Evolutionary conservation across 2,329 filamentous ascomycete genomes (phyloP).

Genomic region (Dactylonectria estremocensis): DNA sequence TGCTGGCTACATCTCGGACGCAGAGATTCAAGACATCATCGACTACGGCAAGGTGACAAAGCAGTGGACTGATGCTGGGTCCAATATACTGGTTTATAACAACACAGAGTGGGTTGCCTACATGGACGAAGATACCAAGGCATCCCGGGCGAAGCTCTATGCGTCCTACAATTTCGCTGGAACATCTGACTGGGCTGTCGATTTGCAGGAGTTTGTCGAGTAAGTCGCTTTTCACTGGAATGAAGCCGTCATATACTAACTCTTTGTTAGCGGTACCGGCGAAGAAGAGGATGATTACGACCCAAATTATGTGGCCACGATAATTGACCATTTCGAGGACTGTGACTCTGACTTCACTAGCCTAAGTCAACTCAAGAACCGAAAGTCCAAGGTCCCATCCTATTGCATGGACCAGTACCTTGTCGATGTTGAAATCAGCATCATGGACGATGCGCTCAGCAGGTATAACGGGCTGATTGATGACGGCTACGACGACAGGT

Average conservation of each 20-base stretch:
- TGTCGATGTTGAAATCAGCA: slow-evolving; percentile 24
- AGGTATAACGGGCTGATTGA: slow-evolving; percentile 32
- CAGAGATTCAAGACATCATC: slow-evolving; percentile 46
- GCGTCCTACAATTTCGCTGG: slow-evolving; percentile 43
- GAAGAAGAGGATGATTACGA: slow-evolving; percentile 11
- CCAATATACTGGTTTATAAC: slow-evolving; percentile 41
- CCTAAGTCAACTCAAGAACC: slow-evolving; percentile 36
- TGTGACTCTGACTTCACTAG: slow-evolving; percentile 41
- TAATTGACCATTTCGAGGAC: not conserved
- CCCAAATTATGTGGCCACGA: slow-evolving; percentile 2
- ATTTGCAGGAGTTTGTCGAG: slow-evolving; percentile 34
- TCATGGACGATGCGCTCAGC: slow-evolving; percentile 26
- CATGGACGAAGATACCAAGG: slow-evolving; percentile 43
- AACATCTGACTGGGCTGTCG: slow-evolving; percentile 46
- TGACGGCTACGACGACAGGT: slow-evolving; percentile 34
- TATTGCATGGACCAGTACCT: slow-evolving; percentile 30
- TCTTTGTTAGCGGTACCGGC: slow-evolving; percentile 1
- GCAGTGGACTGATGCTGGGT: slow-evolving; percentile 10
- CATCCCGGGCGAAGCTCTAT: slow-evolving; percentile 23
- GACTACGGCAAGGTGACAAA: slow-evolving; percentile 7
- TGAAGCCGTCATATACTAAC: slow-evolving; percentile 3
- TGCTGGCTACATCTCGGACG: slow-evolving; percentile 38
- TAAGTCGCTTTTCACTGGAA: slow-evolving; percentile 8
- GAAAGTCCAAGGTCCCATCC: slow-evolving; percentile 19
- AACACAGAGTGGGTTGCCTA: slow-evolving; percentile 43